These are phyloP conservation scores for Talaromyces atroroseus DNA, from an alignment of 2,329 filamentous ascomycete species.

Conservation along the genomic window DNA sequence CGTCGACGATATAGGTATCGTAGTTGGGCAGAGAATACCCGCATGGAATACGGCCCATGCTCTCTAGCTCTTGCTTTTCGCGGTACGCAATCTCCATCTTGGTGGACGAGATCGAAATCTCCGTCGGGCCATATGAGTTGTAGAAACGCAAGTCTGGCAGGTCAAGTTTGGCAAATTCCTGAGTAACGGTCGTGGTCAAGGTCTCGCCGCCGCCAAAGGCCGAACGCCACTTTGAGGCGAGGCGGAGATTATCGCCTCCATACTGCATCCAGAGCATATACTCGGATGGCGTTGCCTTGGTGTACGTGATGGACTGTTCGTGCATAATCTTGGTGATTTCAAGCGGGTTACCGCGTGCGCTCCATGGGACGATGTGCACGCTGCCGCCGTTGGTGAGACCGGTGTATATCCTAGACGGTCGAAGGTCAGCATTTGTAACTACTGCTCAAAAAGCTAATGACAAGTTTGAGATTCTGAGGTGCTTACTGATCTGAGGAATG, in stretches of 20 bases:
- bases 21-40: constrained; percentile 33
- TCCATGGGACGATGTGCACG: constrained; percentile 13
- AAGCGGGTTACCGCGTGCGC: constrained; percentile 1
- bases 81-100: constrained; percentile 16
- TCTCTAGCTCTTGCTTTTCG: background rate
- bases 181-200: background rate
- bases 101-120: constrained; percentile 16
- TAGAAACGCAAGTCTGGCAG: constrained; percentile 11
- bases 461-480: too few relatives aligned
- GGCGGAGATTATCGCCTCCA: constrained; percentile 12
- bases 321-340: constrained; percentile 16
- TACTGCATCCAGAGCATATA: constrained; percentile 17
- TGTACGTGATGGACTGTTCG: constrained; percentile 17
- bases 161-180: constrained; percentile 11
- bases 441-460: too few relatives aligned
- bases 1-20: constrained; percentile 36
- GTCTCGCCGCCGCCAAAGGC: constrained; percentile 10
- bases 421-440: too few relatives aligned
- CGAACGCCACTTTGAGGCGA: background rate
- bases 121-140: constrained; percentile 17
- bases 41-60: constrained; percentile 9
- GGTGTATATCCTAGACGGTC: background rate
- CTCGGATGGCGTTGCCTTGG: constrained; percentile 19
- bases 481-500: constrained; percentile 13
- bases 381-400: constrained; percentile 16